A percentile compares a stretch with the other conserved stretches of the same genome.
phyloP scores from a whole-genome alignment of 805 yeast species.

The Ogataea sp. region DNA sequence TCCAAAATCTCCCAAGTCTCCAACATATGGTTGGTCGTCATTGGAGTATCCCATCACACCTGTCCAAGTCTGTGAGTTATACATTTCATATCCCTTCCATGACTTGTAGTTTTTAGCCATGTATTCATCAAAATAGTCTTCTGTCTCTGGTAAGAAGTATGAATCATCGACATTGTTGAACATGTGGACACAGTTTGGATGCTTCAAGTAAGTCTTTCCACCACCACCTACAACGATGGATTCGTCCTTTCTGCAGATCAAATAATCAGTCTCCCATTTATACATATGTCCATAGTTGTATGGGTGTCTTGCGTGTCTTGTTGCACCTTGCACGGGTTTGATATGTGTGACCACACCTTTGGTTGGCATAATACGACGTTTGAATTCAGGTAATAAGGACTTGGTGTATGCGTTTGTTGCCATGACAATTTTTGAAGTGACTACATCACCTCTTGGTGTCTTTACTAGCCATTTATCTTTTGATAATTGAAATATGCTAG shows the following conservation, averaged over 20 bases:
- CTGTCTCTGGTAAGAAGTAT: slow-evolving; percentile 17
- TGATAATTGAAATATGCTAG: slow-evolving; percentile 10
- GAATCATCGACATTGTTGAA: slow-evolving; percentile 24
- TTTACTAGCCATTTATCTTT: slow-evolving; percentile 22
- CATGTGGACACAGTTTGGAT: not conserved
- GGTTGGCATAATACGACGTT: slow-evolving; percentile 25
- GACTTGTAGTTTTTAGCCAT: slow-evolving; percentile 22
- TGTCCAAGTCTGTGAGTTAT: slow-evolving; percentile 28
- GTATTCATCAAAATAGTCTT: slow-evolving; percentile 18
- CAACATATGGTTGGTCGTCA: slow-evolving; percentile 34
- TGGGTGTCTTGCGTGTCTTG: not conserved
- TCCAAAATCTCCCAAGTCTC: slow-evolving; percentile 22
- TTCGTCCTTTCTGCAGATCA: slow-evolving; percentile 32
- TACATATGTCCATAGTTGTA: not conserved
- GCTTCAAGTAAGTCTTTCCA: slow-evolving; percentile 21
- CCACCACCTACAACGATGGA: slow-evolving; percentile 28
- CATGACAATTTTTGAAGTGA: slow-evolving; percentile 27
- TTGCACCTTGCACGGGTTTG: not conserved
- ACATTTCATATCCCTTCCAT: slow-evolving; percentile 22
- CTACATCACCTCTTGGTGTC: slow-evolving; percentile 19
- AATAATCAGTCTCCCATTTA: slow-evolving; percentile 16
- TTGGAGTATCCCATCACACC: slow-evolving; percentile 41
- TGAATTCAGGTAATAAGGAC: slow-evolving; percentile 18
- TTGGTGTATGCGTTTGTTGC: slow-evolving; percentile 31
- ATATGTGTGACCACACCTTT: slow-evolving; percentile 27